Conservation (phyloP, 306 rosid species). For the Cucumis sativus region Cucumber_9930_V3 NC_026655.2:30597001-30597500, state of each 20-base stretch:
- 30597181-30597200: constrained; percentile 76
- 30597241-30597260: constrained; percentile 69
- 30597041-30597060: constrained; percentile 10
- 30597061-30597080: not conserved
- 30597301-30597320: constrained; percentile 86
- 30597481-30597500: constrained; percentile 55
- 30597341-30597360: constrained; percentile 90
- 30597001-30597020: constrained; percentile 9
- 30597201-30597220: constrained; percentile 35
- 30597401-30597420: constrained; percentile 25
- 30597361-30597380: constrained; percentile 84
- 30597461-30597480: constrained; percentile 74
- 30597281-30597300: constrained; percentile 60
- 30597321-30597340: constrained; percentile 93
- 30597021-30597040: constrained; percentile 11
- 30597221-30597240: constrained; percentile 52
- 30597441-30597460: constrained; percentile 82
- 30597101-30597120: not conserved
- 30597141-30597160: constrained; percentile 98
- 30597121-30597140: constrained; percentile 74
- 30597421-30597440: constrained; percentile 58
- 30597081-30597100: constrained; percentile 14
- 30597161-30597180: constrained; percentile 76
- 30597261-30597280: constrained; percentile 67
- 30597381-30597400: constrained; percentile 45